Evolutionary conservation across 2,329 filamentous ascomycete species (phyloP).

Genomic region (Tothia fuscella): DNA sequence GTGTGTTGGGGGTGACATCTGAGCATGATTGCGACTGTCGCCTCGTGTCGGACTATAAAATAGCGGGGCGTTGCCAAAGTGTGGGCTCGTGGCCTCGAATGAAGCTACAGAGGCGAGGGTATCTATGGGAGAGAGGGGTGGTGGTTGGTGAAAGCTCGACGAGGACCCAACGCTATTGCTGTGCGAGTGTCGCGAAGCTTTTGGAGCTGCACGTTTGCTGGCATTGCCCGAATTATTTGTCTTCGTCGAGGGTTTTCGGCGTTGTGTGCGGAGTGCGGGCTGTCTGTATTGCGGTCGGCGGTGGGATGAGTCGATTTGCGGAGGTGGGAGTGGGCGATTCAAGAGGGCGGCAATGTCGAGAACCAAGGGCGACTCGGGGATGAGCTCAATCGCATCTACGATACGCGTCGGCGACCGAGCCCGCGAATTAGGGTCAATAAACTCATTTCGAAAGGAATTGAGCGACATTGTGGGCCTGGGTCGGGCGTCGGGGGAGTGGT

Average conservation of each 20-base stretch:
- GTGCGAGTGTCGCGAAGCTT: slow-evolving; percentile 1
- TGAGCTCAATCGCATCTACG: slow-evolving; percentile 4
- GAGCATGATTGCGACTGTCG: slow-evolving; percentile 1
- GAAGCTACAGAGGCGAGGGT: slow-evolving; percentile 11
- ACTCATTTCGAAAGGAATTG: slow-evolving; percentile 5
- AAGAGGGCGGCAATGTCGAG: slow-evolving; percentile 5
- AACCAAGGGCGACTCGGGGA: slow-evolving; percentile 1
- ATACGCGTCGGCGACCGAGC: slow-evolving; percentile 4
- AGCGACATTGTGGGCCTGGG: not conserved
- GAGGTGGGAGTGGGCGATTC: slow-evolving; percentile 1
- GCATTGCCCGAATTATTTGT: slow-evolving; percentile 1
- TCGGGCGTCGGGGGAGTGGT: not conserved
- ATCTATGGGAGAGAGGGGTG: slow-evolving; percentile 11
- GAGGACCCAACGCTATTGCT: not conserved
- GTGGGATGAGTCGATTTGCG: not conserved
- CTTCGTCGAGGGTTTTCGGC: not conserved
- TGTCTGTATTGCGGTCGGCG: not conserved
- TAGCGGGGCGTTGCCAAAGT: slow-evolving; percentile 2
- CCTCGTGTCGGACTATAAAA: not conserved
- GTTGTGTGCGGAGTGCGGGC: not conserved
- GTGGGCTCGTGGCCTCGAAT: slow-evolving; percentile 9
- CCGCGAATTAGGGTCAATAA: not conserved
- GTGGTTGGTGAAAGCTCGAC: not conserved
- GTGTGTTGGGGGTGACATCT: too few species aligned
- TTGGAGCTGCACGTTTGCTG: not conserved